These are phyloP conservation scores for Penicillium lividum DNA, from an alignment of 495 filamentous ascomycete species.

Conservation along the genomic window DNA sequence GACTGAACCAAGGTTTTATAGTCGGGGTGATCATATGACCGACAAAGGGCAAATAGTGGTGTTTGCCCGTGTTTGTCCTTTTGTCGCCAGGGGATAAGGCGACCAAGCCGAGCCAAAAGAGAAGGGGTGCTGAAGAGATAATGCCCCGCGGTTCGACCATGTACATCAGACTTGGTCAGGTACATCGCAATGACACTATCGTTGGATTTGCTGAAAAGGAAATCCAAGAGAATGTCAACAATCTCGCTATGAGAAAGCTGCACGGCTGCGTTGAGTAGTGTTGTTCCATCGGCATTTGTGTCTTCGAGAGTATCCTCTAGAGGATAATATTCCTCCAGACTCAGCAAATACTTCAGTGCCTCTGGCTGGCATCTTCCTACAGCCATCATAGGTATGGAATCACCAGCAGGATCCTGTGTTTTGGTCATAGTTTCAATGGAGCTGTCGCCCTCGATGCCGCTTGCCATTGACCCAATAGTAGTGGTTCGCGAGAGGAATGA, in stretches of 20 bases:
- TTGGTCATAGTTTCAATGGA: constrained; percentile 79
- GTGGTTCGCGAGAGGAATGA: constrained; percentile 75
- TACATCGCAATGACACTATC: constrained; percentile 61
- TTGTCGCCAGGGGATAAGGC: constrained; percentile 80
- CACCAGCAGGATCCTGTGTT: constrained; percentile 77
- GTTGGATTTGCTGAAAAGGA: constrained; percentile 55
- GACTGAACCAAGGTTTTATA: constrained; percentile 83
- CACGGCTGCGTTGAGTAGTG: constrained; percentile 88
- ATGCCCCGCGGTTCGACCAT: constrained; percentile 87
- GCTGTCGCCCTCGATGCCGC: constrained; percentile 78
- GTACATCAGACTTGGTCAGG: constrained; percentile 71
- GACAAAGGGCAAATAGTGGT: constrained; percentile 88
- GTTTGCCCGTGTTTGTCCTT: constrained; percentile 97
- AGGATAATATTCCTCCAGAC: constrained; percentile 71
- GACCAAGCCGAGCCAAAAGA: constrained; percentile 72
- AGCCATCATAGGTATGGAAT: constrained; percentile 96
- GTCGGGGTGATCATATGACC: constrained; percentile 90
- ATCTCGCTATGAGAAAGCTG: constrained; percentile 77
- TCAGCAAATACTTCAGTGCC: constrained; percentile 75
- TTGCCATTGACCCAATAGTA: constrained; percentile 71
- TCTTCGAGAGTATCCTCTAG: constrained; percentile 72
- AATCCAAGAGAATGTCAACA: constrained; percentile 73
- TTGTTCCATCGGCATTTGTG: constrained; percentile 83
- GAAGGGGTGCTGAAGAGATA: constrained; percentile 93
- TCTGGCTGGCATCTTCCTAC: constrained; percentile 72